phyloP scores from a whole-genome alignment of 2,329 filamentous ascomycete genomes.

The Colletotrichum tamarilloi region DNA sequence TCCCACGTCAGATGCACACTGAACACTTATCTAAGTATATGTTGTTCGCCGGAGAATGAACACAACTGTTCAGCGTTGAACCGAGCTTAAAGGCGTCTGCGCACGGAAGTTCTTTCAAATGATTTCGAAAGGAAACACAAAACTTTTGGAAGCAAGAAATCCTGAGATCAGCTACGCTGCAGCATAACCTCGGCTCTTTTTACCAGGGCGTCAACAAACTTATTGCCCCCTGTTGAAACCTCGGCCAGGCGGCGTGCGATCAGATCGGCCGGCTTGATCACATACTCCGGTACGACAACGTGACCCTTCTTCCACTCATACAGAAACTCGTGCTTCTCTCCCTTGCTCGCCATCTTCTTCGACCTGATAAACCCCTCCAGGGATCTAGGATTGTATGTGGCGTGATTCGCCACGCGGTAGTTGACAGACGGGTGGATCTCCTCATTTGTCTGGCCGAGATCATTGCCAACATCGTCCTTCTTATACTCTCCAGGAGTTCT shows the following conservation, averaged over 20 bases:
- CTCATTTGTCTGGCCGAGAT: constrained; percentile 13
- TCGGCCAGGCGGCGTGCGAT: constrained; percentile 10
- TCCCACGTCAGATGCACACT: too few relatives aligned
- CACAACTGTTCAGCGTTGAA: too few relatives aligned
- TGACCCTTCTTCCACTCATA: constrained; percentile 22
- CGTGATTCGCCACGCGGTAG: background rate
- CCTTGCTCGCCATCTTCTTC: background rate
- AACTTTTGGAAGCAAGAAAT: too few relatives aligned
- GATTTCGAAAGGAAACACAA: too few relatives aligned
- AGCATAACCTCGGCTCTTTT: background rate
- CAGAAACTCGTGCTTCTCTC: background rate
- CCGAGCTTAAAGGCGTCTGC: too few relatives aligned
- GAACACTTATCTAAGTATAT: too few relatives aligned
- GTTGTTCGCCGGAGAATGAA: too few relatives aligned
- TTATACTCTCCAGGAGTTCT: constrained; percentile 31
- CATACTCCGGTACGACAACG: constrained; percentile 19
- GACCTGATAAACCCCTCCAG: background rate
- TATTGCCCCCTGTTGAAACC: background rate
- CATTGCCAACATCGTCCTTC: background rate
- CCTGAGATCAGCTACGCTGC: background rate
- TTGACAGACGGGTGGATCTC: constrained; percentile 26
- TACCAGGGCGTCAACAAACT: background rate
- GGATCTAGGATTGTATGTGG: background rate
- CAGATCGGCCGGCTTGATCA: background rate
- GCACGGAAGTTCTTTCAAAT: too few relatives aligned